A percentile compares a stretch with the other conserved stretches of the same genome.
These are phyloP conservation scores for Diaporthe citri DNA, from an alignment of 2,329 filamentous ascomycete species.

Conservation along the genomic window DNA sequence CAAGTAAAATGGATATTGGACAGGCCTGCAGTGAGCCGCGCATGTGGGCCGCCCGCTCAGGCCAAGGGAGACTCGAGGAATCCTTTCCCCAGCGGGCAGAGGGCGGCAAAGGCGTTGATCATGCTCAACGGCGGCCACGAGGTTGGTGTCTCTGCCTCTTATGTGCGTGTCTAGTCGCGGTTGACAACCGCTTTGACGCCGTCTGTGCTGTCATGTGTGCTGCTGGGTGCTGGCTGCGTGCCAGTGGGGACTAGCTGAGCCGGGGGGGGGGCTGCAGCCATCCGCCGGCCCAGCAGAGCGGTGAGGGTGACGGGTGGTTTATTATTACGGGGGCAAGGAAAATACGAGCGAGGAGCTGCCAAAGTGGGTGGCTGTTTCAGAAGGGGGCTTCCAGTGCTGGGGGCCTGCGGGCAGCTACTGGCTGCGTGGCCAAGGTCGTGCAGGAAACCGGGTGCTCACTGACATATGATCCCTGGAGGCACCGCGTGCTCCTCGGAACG, in stretches of 20 bases:
- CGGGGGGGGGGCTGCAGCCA: background rate
- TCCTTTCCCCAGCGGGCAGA: background rate
- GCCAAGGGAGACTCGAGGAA: background rate
- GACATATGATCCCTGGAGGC: constrained; percentile 24
- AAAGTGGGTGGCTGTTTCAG: constrained; percentile 37
- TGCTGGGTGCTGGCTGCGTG: background rate
- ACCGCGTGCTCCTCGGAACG: constrained; percentile 36
- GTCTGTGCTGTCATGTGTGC: background rate
- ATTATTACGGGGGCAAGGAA: constrained; percentile 6
- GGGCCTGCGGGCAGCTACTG: constrained; percentile 9
- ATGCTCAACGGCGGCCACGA: constrained; percentile 25
- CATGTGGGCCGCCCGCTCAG: background rate
- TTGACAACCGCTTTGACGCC: constrained; percentile 21
- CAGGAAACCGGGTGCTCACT: constrained; percentile 15
- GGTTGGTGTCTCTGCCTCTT: constrained; percentile 21
- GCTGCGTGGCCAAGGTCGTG: constrained; percentile 23
- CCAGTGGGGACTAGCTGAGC: background rate
- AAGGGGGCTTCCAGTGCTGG: constrained; percentile 21
- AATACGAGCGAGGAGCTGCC: constrained; percentile 29
- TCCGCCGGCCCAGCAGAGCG: constrained; percentile 29
- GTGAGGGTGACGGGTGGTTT: constrained; percentile 10
- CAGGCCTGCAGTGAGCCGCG: constrained; percentile 10
- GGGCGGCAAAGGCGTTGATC: constrained; percentile 8
- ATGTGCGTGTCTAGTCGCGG: background rate
- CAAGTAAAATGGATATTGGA: background rate